Base-by-base conservation (phyloP, 352 stramenopile genomes). In the Phytophthora crassamura region DNA sequence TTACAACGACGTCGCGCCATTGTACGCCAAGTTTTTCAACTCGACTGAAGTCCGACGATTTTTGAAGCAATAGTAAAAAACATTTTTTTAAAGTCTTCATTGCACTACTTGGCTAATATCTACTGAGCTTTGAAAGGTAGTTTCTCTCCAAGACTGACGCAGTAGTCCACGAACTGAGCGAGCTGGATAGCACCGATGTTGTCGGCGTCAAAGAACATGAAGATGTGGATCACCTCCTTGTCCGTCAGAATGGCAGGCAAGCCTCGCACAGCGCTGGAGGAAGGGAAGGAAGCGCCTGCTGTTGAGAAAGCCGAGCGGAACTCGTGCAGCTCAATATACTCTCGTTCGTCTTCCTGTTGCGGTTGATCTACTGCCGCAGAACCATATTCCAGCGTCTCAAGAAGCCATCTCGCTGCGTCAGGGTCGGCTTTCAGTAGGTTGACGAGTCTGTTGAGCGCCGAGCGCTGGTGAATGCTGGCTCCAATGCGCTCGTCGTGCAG, bases 141-240 rank as follows among this genome's bases (percentile, higher is more conserved):
- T 33, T 61, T 68, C 33, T 72, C 52, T 7, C 62, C 55, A 14
- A 62, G 34, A 57, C 56, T 69, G 14, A 56, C 34, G 39, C 67
- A 88, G 42, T 82, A 89, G 18, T 78, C 50, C 5, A 81, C 11
- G 18, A 91, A 74, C 4, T 58, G 33, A 10, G 48, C 33, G n/a
- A 88, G 22, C 7, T 53, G 46, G n/a, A 93, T 86, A 10, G 77
- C 79, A 2, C 82, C 84, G 15, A 93, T 78, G 61, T 82, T 87
- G 46, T 88, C 69, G 5, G 67, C 22, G 50, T 93, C 85, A 53
- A 91, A 91, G 61, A 86, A 71, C 85, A 93, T 93, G 74, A 93
- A 93, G 12, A 82, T 77, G 56, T 91, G 83, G 62, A 91, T 88
- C 33, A 75, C 71, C 32, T 93, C 85, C 25, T 74, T 74, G 38